Evolutionary conservation across 2,329 filamentous ascomycete genomes (phyloP).

Genomic region (Diplodia scrobiculata): DNA sequence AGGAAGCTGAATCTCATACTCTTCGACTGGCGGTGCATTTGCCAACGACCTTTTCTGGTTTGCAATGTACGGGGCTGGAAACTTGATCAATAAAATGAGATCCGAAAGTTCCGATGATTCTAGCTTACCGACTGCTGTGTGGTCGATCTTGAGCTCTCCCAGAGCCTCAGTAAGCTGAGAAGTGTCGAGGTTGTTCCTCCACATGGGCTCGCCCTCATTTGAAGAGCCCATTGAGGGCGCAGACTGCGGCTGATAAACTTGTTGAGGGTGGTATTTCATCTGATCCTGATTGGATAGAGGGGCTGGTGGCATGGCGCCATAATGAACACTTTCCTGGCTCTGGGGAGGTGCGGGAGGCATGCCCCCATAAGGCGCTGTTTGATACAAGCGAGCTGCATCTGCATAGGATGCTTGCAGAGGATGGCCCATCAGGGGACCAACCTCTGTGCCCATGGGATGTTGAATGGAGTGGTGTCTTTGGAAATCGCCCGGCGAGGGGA

Average conservation of each 20-base stretch:
- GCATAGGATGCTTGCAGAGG: constrained; percentile 35
- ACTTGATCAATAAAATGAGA: constrained; percentile 31
- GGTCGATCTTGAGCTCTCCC: constrained; percentile 83
- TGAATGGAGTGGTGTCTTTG: constrained; percentile 40
- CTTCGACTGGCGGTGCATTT: constrained; percentile 66
- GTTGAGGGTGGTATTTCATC: constrained; percentile 41
- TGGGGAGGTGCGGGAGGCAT: constrained; percentile 33
- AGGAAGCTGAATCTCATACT: constrained; percentile 71
- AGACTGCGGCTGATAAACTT: constrained; percentile 39
- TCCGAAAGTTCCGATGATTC: constrained; percentile 22
- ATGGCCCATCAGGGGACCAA: constrained; percentile 19
- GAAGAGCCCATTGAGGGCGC: constrained; percentile 40
- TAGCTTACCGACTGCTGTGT: constrained; percentile 75
- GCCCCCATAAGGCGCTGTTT: constrained; percentile 42
- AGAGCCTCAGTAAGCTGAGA: constrained; percentile 77
- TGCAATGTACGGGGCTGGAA: constrained; percentile 78
- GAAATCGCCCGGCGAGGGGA: constrained; percentile 48
- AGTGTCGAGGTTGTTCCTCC: constrained; percentile 47
- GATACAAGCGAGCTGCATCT: constrained; percentile 41
- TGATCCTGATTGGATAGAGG: constrained; percentile 39
- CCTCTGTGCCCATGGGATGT: constrained; percentile 32
- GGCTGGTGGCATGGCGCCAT: constrained; percentile 41
- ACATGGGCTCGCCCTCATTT: constrained; percentile 54
- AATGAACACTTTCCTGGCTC: constrained; percentile 42
- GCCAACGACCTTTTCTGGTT: constrained; percentile 60